These are phyloP conservation scores for Bruguiera gymnorhiza DNA, from an alignment of 345 rosid genomes.

Conservation along the genomic window DNA sequence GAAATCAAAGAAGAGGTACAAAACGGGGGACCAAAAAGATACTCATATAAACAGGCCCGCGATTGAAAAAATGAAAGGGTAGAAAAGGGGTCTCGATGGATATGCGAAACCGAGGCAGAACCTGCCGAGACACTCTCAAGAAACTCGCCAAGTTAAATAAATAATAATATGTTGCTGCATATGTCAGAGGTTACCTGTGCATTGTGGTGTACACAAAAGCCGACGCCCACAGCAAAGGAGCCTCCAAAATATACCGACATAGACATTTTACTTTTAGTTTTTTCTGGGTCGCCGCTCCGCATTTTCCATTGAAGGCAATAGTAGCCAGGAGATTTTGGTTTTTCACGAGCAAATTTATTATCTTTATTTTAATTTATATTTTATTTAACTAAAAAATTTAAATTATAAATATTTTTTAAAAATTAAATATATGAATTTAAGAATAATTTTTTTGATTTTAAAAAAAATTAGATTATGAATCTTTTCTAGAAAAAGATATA, in stretches of 20 bases:
- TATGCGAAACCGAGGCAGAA: constrained; percentile 6
- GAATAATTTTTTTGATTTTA: too few relatives aligned
- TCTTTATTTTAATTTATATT: too few relatives aligned
- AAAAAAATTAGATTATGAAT: too few relatives aligned
- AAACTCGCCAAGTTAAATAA: constrained; percentile 13
- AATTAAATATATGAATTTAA: too few relatives aligned
- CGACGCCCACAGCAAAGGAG: neutral
- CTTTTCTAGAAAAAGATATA: too few relatives aligned
- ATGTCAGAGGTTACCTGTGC: too few relatives aligned
- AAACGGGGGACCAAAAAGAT: neutral
- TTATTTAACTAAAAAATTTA: neutral
- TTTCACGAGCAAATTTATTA: neutral
- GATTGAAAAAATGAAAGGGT: constrained; percentile 28
- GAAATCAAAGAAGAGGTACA: neutral
- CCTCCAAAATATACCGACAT: constrained; percentile 16
- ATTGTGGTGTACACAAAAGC: neutral
- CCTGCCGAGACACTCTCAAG: neutral
- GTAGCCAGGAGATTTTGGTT: neutral
- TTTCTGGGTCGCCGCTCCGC: too few relatives aligned
- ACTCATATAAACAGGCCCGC: constrained; percentile 22
- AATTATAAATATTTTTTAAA: too few relatives aligned
- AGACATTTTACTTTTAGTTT: neutral
- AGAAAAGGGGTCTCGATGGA: neutral
- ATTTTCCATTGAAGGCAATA: too few relatives aligned
- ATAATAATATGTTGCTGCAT: neutral